These are phyloP conservation scores for Kuraishia borneana DNA, from an alignment of 805 yeast genomes.

Conservation along the genomic window DNA sequence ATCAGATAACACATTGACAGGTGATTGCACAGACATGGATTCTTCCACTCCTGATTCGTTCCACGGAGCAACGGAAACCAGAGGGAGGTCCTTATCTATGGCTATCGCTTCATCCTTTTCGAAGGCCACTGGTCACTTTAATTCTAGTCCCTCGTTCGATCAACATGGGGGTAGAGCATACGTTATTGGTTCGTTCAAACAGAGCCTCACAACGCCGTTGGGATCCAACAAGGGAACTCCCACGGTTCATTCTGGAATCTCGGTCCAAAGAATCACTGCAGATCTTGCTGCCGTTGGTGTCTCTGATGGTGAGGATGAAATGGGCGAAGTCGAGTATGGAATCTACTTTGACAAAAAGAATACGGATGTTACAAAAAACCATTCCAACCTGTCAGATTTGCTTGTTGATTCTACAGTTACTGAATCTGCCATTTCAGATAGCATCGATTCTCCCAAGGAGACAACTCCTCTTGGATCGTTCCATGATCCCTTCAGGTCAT, in stretches of 20 bases:
- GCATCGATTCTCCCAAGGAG: not conserved
- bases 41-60: too few species aligned
- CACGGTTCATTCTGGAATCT: conserved; percentile 32
- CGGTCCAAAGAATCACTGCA: conserved; percentile 47
- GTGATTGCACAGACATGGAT: too few species aligned
- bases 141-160: not conserved
- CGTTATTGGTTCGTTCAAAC: conserved; percentile 21
- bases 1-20: too few species aligned
- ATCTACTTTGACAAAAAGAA: not conserved
- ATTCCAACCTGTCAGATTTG: conserved; percentile 4
- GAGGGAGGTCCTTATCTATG: conserved; percentile 1
- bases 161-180: conserved; percentile 23
- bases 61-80: not conserved
- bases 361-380: conserved; percentile 1
- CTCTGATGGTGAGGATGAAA: conserved; percentile 14
- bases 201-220: conserved; percentile 7
- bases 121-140: not conserved
- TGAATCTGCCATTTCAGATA: too few species aligned
- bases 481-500: conserved; percentile 1
- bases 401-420: conserved; percentile 1
- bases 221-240: conserved; percentile 20
- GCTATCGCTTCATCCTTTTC: conserved; percentile 3
- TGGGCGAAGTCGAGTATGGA: not conserved
- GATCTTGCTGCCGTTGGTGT: conserved; percentile 47
- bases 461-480: conserved; percentile 1